phyloP scores from a whole-genome alignment of 176 grass and related monocot genomes.

The Areca catechu region DNA sequence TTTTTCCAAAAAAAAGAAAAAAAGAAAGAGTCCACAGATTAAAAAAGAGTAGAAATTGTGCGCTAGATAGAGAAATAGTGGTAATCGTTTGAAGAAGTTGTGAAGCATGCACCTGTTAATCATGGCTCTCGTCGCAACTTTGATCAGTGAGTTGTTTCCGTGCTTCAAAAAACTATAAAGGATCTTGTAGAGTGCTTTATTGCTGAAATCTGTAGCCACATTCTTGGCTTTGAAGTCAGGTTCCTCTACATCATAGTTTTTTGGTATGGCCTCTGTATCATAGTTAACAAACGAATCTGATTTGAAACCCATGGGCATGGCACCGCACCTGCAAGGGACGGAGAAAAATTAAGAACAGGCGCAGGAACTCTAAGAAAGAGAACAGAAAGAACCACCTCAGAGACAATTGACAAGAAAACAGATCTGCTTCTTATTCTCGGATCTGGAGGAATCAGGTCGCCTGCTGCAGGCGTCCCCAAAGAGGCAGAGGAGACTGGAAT shows the following conservation, averaged over 20 bases:
- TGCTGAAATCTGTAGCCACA: constrained; percentile 37
- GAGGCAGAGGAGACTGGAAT: no score
- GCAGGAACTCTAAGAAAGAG: no score
- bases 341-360: neutral
- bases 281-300: constrained; percentile 5
- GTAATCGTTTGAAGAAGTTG: neutral
- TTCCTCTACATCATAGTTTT: constrained; percentile 58
- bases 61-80: neutral
- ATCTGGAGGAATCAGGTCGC: no score
- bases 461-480: no score
- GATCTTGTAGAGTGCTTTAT: constrained; percentile 50
- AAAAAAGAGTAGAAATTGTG: no score
- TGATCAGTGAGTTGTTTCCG: constrained; percentile 68
- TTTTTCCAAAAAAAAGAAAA: no score
- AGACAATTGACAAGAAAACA: no score
- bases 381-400: no score
- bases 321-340: constrained; percentile 25
- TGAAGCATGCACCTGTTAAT: constrained; percentile 34
- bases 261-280: no score
- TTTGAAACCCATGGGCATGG: constrained; percentile 60
- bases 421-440: no score
- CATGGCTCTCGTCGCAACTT: constrained; percentile 39
- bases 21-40: no score
- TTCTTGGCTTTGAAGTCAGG: constrained; percentile 43
- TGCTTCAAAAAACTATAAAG: constrained; percentile 67